Evolutionary conservation across 2,329 filamentous ascomycete species (phyloP), one percentile per base, ranked within the genome.

Genomic region (Zymoseptoria passerinii): DNA sequence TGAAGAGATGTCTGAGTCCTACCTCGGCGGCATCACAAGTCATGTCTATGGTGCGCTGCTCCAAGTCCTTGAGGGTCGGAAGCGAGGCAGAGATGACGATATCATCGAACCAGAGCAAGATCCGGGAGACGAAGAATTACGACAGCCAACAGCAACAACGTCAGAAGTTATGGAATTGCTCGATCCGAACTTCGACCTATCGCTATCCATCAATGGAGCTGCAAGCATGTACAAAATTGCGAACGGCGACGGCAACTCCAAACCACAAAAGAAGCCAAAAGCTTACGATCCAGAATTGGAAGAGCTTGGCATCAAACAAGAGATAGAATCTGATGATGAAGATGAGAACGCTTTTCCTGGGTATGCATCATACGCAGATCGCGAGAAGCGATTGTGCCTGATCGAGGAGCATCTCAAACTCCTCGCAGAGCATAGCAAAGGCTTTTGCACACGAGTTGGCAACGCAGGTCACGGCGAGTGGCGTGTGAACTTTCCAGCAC

Each of bases 21-120:
- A 82, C 29, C 81, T 94, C 19, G 89, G 91, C 50, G 79, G 85
- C 48, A 84, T 82, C 1, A 95, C 92, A 1, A 86, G 87, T 0
- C 81, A 86, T 60, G 84, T 97, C 1, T 97, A 96, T 70, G 83
- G 83, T 44, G 82, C 85, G 13, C 78, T 95, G 18, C 79, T 97
- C 10, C 80, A 82, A 55, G 80, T 84, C 8, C 74, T 96, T 52
- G 90, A 92, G 63, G 80, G 81, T 28, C 83, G 87, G 66, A 78
- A 87, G 2, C 76, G 83, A 1, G 81, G 84, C 54, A 95, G 90
- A 69, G 86, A 83, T 58, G 75, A 80, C 51, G 81, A 87, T 61
- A 74, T 80, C 16, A 55, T 59, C 51, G 73, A 74, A 7, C 75
- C 81, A 13, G 78, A 81, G 54, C 72, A 78, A 4, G 74, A 75